Base-by-base conservation (phyloP, 169 alveolate genomes). In the Cystoisospora suis region DNA sequence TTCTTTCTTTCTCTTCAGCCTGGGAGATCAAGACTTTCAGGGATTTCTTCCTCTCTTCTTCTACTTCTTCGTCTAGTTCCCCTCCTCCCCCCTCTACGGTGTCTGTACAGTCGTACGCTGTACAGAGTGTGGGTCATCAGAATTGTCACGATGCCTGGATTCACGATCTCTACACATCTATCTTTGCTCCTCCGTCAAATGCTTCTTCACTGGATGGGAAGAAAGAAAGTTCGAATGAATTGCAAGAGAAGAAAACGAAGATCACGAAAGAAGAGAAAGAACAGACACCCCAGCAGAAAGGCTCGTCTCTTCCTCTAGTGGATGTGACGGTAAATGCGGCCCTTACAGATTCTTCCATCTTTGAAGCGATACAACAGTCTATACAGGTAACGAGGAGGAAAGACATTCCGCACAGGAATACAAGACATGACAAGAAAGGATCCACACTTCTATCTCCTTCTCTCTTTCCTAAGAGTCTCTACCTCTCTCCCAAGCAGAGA, bases 81-180 rank as follows among this genome's bases (percentile, higher is more conserved):
- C n/a, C n/a, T n/a, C n/a, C n/a, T n/a, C n/a, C n/a, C n/a, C n/a
- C n/a, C n/a, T n/a, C n/a, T n/a, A n/a, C n/a, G n/a, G n/a, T n/a
- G n/a, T n/a, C n/a, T n/a, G n/a, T n/a, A n/a, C n/a, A n/a, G n/a
- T n/a, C 65, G 2, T 38, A 56, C 38, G 93, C 93, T 3, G 79
- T 89, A 32, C 93, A 89, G 79, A 75, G 87, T 29, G 80, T 89
- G n/a, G 93, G 90, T 36, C 93, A 89, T 65, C 93, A 89, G 36
- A 89, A 89, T 86, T 53, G 90, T 40, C 93, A 89, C 86, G 93
- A 89, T 34, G 93, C 93, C 20, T 89, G 86, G 72, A 75, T 86
- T 32, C 61, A 36, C 40, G 90, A 89, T 44, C 85, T 89, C 40
- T 89, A 79, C 59, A n/a, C n/a, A n/a, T n/a, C n/a, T n/a, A n/a